Base-by-base conservation (phyloP, 306 rosid genomes). In the Cicer yamashitae region DNA sequence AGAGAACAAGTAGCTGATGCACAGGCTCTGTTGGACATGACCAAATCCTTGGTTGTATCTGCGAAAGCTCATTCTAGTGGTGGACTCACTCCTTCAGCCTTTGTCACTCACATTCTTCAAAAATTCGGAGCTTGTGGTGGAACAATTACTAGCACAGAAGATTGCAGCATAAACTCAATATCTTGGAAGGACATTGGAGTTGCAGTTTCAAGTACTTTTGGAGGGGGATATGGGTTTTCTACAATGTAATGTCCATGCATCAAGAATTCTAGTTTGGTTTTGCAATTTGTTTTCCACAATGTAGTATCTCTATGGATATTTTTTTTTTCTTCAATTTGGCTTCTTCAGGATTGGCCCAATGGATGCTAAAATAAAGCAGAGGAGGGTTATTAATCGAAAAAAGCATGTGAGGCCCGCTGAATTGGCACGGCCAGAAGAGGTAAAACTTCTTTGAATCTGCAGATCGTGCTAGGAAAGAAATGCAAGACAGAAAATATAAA, bases 1-100 rank as follows among this genome's bases (percentile, higher is more conserved):
- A 82, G 89, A 70, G 89, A 86, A 65, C 89, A 86, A 58, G 87
- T 83, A 14, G 85, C 81, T 14, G 89, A 82, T 63, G 89, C 89
- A 47, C 73, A 77, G 76, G 85, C 83, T 20, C 87, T 86, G 44
- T 39, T 80, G 79, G 83, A 71, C 67, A 77, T 83, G 46, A 41
- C 85, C 3, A 73, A 81, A 70, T 51, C 85, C 60, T 71, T 86
- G 83, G 77, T 48, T 45, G 50, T 74, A 48, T 64, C 81, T 64
- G 82, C 65, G 50, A 80, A 71, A 71, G 52, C 58, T 50, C 62
- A 57, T 51, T 68, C 14, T 46, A 65, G 6, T 25, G 80, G 57
- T 46, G 83, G 79, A 51, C 63, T 77, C 50, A 70, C 87, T 70
- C 85, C 87, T 64, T 77, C 87, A 39, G 81, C 60, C 15, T 83